These are phyloP conservation scores for Xylariomycetidae sp. DNA, from an alignment of 2,329 filamentous ascomycete genomes.

Conservation along the genomic window DNA sequence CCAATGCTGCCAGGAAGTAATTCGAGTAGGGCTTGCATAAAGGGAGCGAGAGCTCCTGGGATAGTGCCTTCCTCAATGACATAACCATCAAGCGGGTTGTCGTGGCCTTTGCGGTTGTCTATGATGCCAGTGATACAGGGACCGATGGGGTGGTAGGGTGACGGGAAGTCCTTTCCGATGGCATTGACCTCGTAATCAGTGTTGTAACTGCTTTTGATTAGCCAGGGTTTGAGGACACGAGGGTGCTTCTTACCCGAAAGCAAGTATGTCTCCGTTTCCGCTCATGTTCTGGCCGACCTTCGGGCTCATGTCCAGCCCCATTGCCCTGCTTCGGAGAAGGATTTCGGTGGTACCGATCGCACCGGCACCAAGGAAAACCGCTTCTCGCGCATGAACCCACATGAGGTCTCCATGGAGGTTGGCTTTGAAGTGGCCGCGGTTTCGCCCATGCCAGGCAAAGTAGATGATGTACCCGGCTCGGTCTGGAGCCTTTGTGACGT, in stretches of 20 bases:
- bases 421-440: constrained; percentile 47
- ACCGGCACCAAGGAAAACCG: constrained; percentile 62
- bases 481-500: constrained; percentile 47
- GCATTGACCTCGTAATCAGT: constrained; percentile 50
- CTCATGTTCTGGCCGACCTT: constrained; percentile 55
- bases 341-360: constrained; percentile 62
- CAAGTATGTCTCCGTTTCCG: constrained; percentile 61
- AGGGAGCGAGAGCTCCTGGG: constrained; percentile 47
- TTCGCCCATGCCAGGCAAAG: constrained; percentile 58
- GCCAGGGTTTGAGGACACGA: constrained; percentile 1
- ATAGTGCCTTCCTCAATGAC: constrained; percentile 60
- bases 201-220: constrained; percentile 44
- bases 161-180: constrained; percentile 45
- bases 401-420: constrained; percentile 54
- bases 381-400: constrained; percentile 61
- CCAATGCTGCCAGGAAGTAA: constrained; percentile 41
- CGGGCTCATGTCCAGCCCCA: constrained; percentile 52
- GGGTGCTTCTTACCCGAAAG: constrained; percentile 46
- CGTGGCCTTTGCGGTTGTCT: constrained; percentile 46
- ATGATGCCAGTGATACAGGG: constrained; percentile 60
- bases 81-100: constrained; percentile 54
- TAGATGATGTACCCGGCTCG: constrained; percentile 55
- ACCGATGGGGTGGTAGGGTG: constrained; percentile 47
- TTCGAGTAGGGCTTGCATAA: constrained; percentile 53
- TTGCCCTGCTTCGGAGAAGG: constrained; percentile 51